Base-by-base conservation (phyloP, 768 basidiomycete species). In the Mycena pura region DNA sequence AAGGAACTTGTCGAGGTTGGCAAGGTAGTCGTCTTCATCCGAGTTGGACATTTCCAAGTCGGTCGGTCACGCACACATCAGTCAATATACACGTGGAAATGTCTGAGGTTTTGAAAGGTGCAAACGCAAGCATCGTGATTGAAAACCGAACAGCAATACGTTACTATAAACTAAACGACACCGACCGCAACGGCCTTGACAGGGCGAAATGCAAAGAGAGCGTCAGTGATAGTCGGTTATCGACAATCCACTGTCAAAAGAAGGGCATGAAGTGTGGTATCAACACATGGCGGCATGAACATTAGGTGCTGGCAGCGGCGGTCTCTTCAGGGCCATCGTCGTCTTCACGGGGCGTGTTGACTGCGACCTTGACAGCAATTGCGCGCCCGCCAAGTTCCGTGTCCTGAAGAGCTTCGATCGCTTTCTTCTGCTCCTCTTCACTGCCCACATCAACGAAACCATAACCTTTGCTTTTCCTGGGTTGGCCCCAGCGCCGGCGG, bases 381-480 rank as follows among this genome's bases (percentile, higher is more conserved):
- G 84, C 73, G 69, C 96, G 84, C 50, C 93, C 95, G 44, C 86
- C 88, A 57, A 99, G 79, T 63, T 96, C 90, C 76, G 93, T 93
- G 74, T 93, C 95, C 68, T 95, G 84, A 63, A 95, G 84, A 66
- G 86, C 86, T 57, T 86, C 87, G 64, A 99, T 90, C 52, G 95
- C 96, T 80, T 95, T 94, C 74, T 89, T 76, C 81, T 99, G 96
- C 77, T 95, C 88, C 68, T 87, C 91, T 76, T 95, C 90, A 67
- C 80, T 80, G 62, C 91, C 93, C 64, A 97, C 93, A 69, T 99
- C 96, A 72, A 99, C 96, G 72, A 99, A 99, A 51, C 95, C 96
- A 76, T 96, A 99, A 57, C 96, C 96, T 78, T 96, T 96, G 84
- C 91, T 93, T 77, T 87, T 91, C 74, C 90, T 86, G 71, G 90